Base-by-base conservation (phyloP, 2,329 filamentous ascomycete species). In the Colletotrichum somersetense region DNA sequence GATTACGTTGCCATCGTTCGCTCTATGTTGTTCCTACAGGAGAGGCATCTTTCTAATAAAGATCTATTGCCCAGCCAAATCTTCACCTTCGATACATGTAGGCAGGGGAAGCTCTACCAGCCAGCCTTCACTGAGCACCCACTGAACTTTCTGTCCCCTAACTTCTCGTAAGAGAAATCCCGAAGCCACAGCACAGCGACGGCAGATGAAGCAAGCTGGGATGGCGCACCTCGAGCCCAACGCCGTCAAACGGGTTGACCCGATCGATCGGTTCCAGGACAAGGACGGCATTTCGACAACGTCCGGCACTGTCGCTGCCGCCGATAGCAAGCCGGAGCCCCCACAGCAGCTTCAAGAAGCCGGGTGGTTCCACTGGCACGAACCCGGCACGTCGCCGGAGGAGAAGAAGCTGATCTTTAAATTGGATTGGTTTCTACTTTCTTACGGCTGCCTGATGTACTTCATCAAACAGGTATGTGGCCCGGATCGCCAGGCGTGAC, bases 321-420 rank as follows among this genome's bases (percentile, higher is more conserved):
- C 55, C 57, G 71, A 66, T 30, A 53, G 57, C 20, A 73, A 73
- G 58, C 62, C 67, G 67, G 62, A 64, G 57, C 52, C 71, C 71
- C 71, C 71, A 73, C 72, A 72, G 44, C 46, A 55, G 26, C 67
- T 30, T 48, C 63, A 72, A 52, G 42, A 50, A 12, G 55, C 53
- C 66, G 74, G 44, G 14, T 83, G 80, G 80, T 80, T 83, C 63
- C 80, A 81, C 61, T 85, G 83, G 84, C 82, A 85, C 71, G 81
- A 84, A 58, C 80, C 81, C 1, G 79, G 80, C 40, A 84, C 82
- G 0, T 80, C 78, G 12, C 77, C 77, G 2, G 79, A 81, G 71
- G 83, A 88, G 75, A 84, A 83, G 67, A 80, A 77, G 52, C 81
- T 88, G 12, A 80, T 87, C 23, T 79, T 83, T 66, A 88, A 88